Percentiles rank a stretch among this genome's conserved stretches.
Evolutionary conservation across 192 early-diverging fungal genomes (phyloP).

Genomic region (Mortierella hygrophila): DNA sequence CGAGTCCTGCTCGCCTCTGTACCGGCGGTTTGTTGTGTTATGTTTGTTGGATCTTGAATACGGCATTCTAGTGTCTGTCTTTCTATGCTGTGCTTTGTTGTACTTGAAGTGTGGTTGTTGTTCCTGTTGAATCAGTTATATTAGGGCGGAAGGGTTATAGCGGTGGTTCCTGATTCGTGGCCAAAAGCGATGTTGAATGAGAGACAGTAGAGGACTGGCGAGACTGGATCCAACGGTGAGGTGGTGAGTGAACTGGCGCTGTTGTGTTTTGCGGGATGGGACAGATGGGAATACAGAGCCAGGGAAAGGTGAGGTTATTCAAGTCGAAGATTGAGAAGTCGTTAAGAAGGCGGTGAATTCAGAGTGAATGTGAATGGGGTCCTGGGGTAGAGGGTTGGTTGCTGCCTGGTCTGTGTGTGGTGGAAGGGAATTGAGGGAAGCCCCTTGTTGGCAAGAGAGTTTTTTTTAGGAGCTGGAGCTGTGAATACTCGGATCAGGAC

Average conservation of each 20-base stretch:
- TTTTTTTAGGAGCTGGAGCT: no score
- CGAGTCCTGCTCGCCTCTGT: conserved; percentile 3
- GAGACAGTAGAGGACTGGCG: not conserved
- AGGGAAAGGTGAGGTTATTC: not conserved
- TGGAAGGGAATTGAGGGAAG: not conserved
- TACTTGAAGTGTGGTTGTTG: not conserved
- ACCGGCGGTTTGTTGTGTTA: conserved; percentile 2
- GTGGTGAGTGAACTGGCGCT: not conserved
- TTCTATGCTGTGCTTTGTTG: no score
- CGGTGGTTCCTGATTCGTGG: not conserved
- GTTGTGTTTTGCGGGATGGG: not conserved
- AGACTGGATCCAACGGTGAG: not conserved
- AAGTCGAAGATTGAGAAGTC: not conserved
- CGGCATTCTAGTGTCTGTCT: conserved; percentile 17
- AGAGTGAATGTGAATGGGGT: not conserved
- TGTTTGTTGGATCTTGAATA: conserved; percentile 7
- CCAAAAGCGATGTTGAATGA: not conserved
- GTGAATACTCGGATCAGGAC: no score
- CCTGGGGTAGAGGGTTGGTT: not conserved
- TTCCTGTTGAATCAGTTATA: not conserved
- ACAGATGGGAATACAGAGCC: not conserved
- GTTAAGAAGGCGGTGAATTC: not conserved
- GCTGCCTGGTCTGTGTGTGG: not conserved
- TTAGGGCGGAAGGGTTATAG: not conserved
- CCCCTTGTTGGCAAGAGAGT: no score